phyloP scores from a whole-genome alignment of 169 alveolate species.

The Plasmodium vinckei region DNA sequence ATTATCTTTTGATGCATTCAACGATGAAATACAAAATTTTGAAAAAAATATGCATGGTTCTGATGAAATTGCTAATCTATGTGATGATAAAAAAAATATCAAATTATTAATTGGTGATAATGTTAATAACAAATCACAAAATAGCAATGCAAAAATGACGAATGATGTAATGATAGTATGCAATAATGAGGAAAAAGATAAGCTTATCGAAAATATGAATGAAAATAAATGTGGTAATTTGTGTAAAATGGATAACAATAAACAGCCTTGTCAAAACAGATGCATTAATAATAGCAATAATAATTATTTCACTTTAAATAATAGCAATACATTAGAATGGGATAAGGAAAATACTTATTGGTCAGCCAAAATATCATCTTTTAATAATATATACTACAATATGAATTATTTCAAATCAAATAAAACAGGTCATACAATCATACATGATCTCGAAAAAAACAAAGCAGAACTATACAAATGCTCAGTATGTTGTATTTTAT shows the following conservation, averaged over 20 bases:
- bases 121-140: too few species aligned
- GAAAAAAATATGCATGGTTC: neutral
- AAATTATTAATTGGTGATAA: too few species aligned
- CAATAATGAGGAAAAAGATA: too few species aligned
- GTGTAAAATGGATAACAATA: too few species aligned
- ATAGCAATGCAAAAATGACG: too few species aligned
- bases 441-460: conserved; percentile 5
- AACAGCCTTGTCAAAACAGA: too few species aligned
- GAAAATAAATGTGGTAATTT: too few species aligned
- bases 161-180: too few species aligned
- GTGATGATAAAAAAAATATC: too few species aligned
- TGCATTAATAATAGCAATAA: neutral
- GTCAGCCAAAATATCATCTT: conserved; percentile 41
- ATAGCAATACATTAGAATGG: neutral
- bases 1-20: conserved; percentile 21
- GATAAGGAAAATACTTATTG: conserved; percentile 18
- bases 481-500: conserved; percentile 60
- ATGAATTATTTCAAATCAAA: conserved; percentile 28
- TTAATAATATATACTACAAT: conserved; percentile 27
- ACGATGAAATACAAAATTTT: conserved; percentile 14
- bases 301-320: conserved; percentile 19
- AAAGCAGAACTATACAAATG: conserved; percentile 27
- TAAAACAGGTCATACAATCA: neutral
- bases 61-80: neutral
- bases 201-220: too few species aligned